A percentile compares a stretch with the other conserved stretches of the same genome.
Conservation (phyloP, 2,329 filamentous ascomycete species). For the Blastomyces gilchristii region DNA sequence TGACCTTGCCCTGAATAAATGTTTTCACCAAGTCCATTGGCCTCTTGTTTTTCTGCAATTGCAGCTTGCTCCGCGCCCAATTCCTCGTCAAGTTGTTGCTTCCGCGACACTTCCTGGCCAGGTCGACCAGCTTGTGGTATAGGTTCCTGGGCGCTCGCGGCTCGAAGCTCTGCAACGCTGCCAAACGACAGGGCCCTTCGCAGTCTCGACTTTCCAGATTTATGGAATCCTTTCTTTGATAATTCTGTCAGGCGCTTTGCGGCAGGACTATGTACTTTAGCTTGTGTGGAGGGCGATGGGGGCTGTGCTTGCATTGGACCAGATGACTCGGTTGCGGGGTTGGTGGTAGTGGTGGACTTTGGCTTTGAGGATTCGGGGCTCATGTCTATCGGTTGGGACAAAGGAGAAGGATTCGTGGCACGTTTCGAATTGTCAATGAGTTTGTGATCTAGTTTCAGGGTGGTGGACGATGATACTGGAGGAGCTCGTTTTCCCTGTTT, state of each 20-base stretch:
- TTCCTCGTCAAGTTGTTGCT: conserved; percentile 54
- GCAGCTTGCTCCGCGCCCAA: conserved; percentile 81
- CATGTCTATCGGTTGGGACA: conserved; percentile 61
- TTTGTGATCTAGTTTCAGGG: conserved; percentile 7
- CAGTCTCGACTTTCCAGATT: conserved; percentile 75
- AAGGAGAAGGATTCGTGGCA: conserved; percentile 56
- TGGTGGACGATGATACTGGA: not conserved
- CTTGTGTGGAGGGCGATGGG: conserved; percentile 23
- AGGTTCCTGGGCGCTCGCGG: conserved; percentile 57
- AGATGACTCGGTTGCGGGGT: not conserved
- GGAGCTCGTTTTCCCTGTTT: conserved; percentile 3
- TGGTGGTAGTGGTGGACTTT: not conserved
- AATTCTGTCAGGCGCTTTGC: conserved; percentile 79
- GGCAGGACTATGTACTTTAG: conserved; percentile 52
- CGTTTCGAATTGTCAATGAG: conserved; percentile 58
- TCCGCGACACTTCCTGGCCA: conserved; percentile 51
- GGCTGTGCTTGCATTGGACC: conserved; percentile 33
- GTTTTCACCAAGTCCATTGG: conserved; percentile 76
- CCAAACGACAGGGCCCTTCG: conserved; percentile 93
- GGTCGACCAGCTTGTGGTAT: conserved; percentile 33
- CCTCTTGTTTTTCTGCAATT: conserved; percentile 88
- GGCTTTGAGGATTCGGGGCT: conserved; percentile 39
- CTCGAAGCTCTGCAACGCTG: conserved; percentile 80
- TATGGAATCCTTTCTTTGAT: conserved; percentile 65
- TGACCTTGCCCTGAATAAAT: conserved; percentile 83